Conservation (phyloP, 352 stramenopile species). For the Elongisporangium prolatum region DNA sequence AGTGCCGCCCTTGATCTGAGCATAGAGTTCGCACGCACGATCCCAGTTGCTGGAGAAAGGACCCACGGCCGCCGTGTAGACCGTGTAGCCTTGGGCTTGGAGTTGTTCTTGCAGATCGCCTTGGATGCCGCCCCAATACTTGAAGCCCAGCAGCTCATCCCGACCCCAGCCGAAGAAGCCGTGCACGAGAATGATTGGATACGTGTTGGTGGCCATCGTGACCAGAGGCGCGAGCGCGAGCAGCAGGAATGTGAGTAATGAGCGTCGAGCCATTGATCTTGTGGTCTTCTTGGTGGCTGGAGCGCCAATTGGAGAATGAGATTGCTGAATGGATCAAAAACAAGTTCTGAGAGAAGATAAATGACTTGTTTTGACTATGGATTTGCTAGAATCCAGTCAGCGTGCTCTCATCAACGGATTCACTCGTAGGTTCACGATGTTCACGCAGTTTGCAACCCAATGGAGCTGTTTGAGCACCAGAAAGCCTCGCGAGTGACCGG, state of each 20-base stretch:
- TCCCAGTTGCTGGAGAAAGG: constrained; percentile 63
- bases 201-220: constrained; percentile 18
- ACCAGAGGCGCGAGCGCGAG: background rate
- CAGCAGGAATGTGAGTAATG: background rate
- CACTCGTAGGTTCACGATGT: background rate
- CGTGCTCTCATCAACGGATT: background rate
- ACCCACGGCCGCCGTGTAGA: constrained; percentile 43
- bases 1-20: constrained; percentile 45
- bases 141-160: constrained; percentile 34
- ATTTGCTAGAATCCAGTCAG: background rate
- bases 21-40: constrained; percentile 52
- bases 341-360: background rate
- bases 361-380: background rate
- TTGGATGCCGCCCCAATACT: constrained; percentile 52
- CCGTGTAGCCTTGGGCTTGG: constrained; percentile 28
- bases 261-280: background rate
- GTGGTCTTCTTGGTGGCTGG: background rate
- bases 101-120: constrained; percentile 40
- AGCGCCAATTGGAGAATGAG: background rate
- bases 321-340: background rate
- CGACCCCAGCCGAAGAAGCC: constrained; percentile 41
- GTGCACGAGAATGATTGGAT: constrained; percentile 51
- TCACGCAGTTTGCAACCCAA: background rate
- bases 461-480: background rate
- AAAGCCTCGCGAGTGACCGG: background rate